phyloP scores from a whole-genome alignment of 108 stramenopile species.

The Cyclotella choctawhatcheeana region DNA sequence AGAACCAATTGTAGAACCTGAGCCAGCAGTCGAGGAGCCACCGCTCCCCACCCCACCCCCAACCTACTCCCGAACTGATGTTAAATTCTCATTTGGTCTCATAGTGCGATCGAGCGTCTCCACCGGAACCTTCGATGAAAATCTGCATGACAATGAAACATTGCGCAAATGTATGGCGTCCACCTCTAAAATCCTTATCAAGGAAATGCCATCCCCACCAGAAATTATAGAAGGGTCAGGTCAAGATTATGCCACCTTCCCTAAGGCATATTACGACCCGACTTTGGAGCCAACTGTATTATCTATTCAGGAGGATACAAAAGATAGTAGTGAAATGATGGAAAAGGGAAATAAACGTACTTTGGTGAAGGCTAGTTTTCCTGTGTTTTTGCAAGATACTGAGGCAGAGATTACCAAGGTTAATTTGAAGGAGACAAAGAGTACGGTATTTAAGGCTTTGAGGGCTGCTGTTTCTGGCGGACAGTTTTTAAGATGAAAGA shows the following conservation, averaged over 20 bases:
- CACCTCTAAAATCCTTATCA: conserved; percentile 40
- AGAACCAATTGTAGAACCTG: not conserved
- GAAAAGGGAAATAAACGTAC: conserved; percentile 38
- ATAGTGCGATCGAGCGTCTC: conserved; percentile 31
- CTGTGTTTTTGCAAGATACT: conserved; percentile 42
- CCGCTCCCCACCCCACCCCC: conserved; percentile 14
- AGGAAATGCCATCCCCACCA: conserved; percentile 42
- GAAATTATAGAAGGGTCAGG: conserved; percentile 8
- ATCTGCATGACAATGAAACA: conserved; percentile 47
- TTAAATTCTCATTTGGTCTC: conserved; percentile 55
- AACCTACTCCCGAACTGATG: conserved; percentile 45
- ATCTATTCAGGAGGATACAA: conserved; percentile 47
- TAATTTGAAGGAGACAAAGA: conserved; percentile 51
- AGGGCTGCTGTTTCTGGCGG: conserved; percentile 52
- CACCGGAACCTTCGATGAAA: conserved; percentile 30
- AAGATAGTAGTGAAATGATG: not conserved
- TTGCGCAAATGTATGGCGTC: conserved; percentile 48
- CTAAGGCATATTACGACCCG: conserved; percentile 51
- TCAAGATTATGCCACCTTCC: conserved; percentile 13
- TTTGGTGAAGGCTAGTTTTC: conserved; percentile 51
- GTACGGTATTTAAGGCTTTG: conserved; percentile 45
- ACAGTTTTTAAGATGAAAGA: conserved; percentile 37
- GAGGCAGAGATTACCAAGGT: conserved; percentile 22
- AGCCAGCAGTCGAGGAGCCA: not conserved
- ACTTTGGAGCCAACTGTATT: conserved; percentile 43